These are phyloP conservation scores for Xylaria sp. DNA, from an alignment of 2,329 filamentous ascomycete genomes.

Conservation along the genomic window DNA sequence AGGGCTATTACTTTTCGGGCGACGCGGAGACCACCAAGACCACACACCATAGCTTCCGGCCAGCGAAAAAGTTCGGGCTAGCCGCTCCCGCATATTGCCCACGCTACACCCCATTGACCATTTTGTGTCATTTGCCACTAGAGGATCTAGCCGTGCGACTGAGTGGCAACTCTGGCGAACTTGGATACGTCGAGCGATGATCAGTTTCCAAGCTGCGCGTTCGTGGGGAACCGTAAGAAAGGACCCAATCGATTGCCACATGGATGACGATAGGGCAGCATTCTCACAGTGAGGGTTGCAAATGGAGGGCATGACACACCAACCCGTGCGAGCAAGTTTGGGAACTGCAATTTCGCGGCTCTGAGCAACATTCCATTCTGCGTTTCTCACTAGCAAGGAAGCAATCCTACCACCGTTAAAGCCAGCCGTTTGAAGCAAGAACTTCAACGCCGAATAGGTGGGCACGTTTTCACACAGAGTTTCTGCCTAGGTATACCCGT, in stretches of 20 bases:
- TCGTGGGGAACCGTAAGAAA: not conserved
- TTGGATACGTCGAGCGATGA: not conserved
- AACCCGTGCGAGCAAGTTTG: not conserved
- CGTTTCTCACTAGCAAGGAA: not conserved
- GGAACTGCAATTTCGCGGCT: not conserved
- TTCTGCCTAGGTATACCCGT: too few relatives aligned
- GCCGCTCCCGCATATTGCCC: not conserved
- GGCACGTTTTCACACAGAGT: too few relatives aligned
- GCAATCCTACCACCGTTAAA: not conserved
- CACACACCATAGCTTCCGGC: too few relatives aligned
- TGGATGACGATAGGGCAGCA: not conserved
- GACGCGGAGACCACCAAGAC: not conserved
- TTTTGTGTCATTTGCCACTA: not conserved
- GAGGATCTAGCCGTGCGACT: constrained; percentile 11
- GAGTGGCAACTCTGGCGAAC: not conserved
- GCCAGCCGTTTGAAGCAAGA: too few relatives aligned
- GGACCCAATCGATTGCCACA: not conserved
- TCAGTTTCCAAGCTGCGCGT: not conserved
- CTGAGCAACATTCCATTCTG: not conserved
- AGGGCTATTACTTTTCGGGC: not conserved
- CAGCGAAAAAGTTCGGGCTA: not conserved
- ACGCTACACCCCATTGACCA: not conserved
- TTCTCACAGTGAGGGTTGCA: not conserved
- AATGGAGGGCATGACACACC: not conserved
- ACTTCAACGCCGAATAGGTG: too few relatives aligned